These are phyloP conservation scores for Arthrobotrys sphaeroides DNA, from an alignment of 2,329 filamentous ascomycete genomes.

Conservation along the genomic window DNA sequence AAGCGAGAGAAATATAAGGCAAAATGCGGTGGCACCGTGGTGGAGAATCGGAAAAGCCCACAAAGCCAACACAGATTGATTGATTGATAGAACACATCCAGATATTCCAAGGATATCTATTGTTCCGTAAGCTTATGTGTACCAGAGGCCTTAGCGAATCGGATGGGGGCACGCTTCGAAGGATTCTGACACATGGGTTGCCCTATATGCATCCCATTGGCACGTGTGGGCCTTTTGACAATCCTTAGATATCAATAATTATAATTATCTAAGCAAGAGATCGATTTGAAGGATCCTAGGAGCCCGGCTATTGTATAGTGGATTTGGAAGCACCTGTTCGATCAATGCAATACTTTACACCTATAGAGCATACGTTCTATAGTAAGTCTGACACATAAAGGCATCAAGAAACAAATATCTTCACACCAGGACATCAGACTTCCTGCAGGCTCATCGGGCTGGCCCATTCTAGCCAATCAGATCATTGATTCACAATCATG, in stretches of 20 bases:
- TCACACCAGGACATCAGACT: too few species aligned
- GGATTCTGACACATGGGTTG: too few species aligned
- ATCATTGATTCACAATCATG: neutral
- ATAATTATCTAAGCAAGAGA: neutral
- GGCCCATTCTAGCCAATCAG: slow-evolving; percentile 4
- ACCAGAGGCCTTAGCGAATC: too few species aligned
- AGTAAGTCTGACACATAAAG: neutral
- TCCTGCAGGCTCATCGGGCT: too few species aligned
- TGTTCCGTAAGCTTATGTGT: neutral
- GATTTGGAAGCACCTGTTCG: too few species aligned
- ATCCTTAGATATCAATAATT: neutral
- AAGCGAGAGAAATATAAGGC: neutral
- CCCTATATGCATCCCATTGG: too few species aligned
- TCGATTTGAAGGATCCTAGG: too few species aligned
- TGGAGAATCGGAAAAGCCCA: neutral
- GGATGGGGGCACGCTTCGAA: too few species aligned
- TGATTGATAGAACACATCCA: neutral
- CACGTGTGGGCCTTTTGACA: neutral
- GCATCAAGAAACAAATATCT: too few species aligned
- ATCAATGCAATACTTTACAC: too few species aligned
- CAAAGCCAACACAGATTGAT: neutral
- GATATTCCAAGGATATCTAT: neutral
- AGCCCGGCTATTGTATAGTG: too few species aligned
- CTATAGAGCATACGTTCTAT: neutral
- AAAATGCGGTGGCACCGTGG: neutral